Conservation (phyloP, 129 eudicot genomes). For the Helianthus tuberosus region DNA sequence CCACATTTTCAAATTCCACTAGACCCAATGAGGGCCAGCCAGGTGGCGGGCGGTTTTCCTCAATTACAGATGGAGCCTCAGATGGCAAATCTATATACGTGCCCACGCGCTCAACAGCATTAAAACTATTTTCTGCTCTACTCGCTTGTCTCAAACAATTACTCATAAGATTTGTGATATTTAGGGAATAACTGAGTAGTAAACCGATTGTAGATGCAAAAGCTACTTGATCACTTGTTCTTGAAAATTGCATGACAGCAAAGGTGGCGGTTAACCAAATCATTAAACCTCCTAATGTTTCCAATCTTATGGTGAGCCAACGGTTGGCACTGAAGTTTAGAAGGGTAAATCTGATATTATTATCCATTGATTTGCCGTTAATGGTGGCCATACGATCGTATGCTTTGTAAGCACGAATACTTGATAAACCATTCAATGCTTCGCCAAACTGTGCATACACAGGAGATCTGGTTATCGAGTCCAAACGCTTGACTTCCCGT, state of each 20-base stretch:
- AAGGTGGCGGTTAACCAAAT: conserved; percentile 95
- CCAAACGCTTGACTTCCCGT: conserved; percentile 94
- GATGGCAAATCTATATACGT: conserved; percentile 81
- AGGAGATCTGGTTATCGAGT: conserved; percentile 87
- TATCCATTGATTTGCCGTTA: conserved; percentile 87
- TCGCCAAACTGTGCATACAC: conserved; percentile 94
- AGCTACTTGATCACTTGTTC: conserved; percentile 77
- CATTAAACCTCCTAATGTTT: conserved; percentile 92
- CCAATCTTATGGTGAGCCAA: conserved; percentile 84
- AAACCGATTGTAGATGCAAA: conserved; percentile 93
- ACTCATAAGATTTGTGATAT: conserved; percentile 80
- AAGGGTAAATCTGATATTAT: conserved; percentile 84
- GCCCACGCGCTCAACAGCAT: conserved; percentile 91
- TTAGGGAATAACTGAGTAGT: conserved; percentile 85
- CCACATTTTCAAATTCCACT: conserved; percentile 74
- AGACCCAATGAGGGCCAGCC: conserved; percentile 90
- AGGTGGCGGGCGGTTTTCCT: conserved; percentile 73
- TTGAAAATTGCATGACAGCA: conserved; percentile 85
- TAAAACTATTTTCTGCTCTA: conserved; percentile 86
- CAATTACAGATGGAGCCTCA: conserved; percentile 73
- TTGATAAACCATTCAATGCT: conserved; percentile 86
- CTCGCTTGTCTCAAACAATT: conserved; percentile 85
- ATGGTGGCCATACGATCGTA: conserved; percentile 79
- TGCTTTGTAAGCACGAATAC: conserved; percentile 94
- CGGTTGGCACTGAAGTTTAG: conserved; percentile 80